Conservation (phyloP, 495 filamentous ascomycete species). For the Aspergillus coremiiformis region DNA sequence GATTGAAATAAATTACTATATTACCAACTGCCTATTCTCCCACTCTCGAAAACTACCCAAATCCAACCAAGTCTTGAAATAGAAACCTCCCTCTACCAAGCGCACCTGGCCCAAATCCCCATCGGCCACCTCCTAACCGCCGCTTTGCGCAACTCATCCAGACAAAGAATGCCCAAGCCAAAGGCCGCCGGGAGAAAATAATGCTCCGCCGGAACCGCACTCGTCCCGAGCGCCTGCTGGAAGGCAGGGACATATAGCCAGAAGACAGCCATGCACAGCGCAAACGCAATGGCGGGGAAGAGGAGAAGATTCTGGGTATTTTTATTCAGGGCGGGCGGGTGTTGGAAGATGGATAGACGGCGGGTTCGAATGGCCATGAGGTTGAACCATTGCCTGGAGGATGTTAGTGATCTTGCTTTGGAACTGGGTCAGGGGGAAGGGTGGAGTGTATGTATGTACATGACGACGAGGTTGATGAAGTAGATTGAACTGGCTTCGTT, state of each 20-base stretch:
- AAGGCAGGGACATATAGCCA: conserved; percentile 55
- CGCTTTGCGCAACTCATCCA: conserved; percentile 20
- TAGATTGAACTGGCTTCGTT: conserved; percentile 35
- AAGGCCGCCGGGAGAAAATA: conserved; percentile 61
- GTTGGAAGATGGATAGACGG: conserved; percentile 58
- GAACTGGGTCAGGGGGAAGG: no score
- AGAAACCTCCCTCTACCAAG: no score
- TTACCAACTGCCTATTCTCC: no score
- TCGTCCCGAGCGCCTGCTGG: conserved; percentile 47
- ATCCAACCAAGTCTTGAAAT: no score
- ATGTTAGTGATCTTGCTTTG: no score
- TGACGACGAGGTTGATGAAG: conserved; percentile 28
- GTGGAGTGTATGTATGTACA: conserved; percentile 4
- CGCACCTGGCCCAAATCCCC: conserved; percentile 11
- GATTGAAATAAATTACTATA: no score
- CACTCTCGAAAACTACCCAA: no score
- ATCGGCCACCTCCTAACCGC: conserved; percentile 18
- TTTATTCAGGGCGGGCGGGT: conserved; percentile 53
- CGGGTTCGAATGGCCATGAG: conserved; percentile 56
- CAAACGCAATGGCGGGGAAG: conserved; percentile 57
- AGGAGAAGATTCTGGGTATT: conserved; percentile 53
- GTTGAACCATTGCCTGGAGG: conserved; percentile 58
- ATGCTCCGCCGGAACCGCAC: conserved; percentile 52
- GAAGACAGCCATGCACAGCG: conserved; percentile 54
- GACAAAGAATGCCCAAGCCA: conserved; percentile 49